Conservation (phyloP, 2,329 filamentous ascomycete species). For the Ceratocystis albifundus region DNA sequence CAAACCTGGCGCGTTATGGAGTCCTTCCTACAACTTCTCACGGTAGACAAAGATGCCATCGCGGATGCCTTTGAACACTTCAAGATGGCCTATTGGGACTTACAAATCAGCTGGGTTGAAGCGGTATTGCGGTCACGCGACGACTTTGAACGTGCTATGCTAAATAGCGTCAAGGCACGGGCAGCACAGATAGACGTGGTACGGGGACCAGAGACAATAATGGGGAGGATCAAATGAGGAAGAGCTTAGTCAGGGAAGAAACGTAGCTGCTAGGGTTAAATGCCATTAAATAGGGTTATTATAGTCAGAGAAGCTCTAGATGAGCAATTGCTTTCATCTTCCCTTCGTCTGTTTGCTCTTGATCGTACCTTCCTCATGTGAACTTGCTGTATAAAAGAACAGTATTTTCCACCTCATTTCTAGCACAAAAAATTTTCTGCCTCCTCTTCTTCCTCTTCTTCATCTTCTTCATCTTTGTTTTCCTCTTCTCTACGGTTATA, state of each 20-base stretch:
- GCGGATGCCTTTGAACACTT: conserved; percentile 71
- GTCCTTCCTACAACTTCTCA: conserved; percentile 67
- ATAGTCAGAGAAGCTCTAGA: background rate
- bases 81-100: conserved; percentile 81
- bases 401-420: background rate
- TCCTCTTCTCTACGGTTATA: background rate
- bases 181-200: conserved; percentile 78
- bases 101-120: conserved; percentile 93
- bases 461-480: background rate
- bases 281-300: conserved; percentile 12
- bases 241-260: background rate
- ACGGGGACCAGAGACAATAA: conserved; percentile 78
- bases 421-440: background rate
- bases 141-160: conserved; percentile 84
- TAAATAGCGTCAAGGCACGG: conserved; percentile 75
- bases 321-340: background rate
- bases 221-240: conserved; percentile 72
- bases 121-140: conserved; percentile 74
- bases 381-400: background rate
- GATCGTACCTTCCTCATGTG: background rate
- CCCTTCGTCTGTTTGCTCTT: background rate
- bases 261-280: background rate
- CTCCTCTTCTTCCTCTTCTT: background rate
- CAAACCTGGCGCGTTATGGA: conserved; percentile 88
- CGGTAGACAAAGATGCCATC: conserved; percentile 59